Base-by-base conservation (phyloP, 352 stramenopile species). In the Pythium guiyangense region DNA sequence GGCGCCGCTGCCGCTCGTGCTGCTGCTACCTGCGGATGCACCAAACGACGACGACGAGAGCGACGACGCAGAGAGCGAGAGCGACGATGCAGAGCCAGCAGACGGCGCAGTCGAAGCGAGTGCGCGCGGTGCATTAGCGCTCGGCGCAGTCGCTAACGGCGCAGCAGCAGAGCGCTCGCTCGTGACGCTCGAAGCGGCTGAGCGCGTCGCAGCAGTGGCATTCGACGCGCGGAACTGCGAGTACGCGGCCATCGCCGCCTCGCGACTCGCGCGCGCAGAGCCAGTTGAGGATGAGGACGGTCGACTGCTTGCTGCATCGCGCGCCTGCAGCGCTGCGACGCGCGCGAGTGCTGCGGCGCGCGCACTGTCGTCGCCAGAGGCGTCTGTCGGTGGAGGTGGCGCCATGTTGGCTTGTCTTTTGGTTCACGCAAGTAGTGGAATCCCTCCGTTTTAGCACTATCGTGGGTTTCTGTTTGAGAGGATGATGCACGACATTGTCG, bases 221-320 rank as follows among this genome's bases (percentile, higher is more conserved):
- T 17, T 17, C 2, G 57, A 63, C 18, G 57, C 31, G 18, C 57
- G 57, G 52, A 63, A 63, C 18, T 53, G 43, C 22, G 56, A 50
- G 48, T 51, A 52, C 39, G 48, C 56, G 3, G 46, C 46, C 52
- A 58, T 58, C n/a, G 52, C 52, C 20, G 52, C 52, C n/a, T 58
- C 52, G 12, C 52, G 15, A 12, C 42, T 58, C 29, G 52, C 42
- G 14, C 52, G 52, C 42, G 42, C 17, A 2, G 20, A 27, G n/a
- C 42, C 42, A 47, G 39, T 8, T 44, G 39, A 12, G n/a, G 39
- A 44, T 44, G 39, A 47, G 4, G 42, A 11, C 18, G 42, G n/a
- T 27, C 42, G 42, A 20, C n/a, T 47, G 18, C 42, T 47, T 20
- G 42, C 5, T 47, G 17, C 6, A 12, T 47, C n/a, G 20, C 42